These are phyloP conservation scores for Globisporangium emineosum DNA, from an alignment of 352 stramenopile genomes.

Conservation along the genomic window DNA sequence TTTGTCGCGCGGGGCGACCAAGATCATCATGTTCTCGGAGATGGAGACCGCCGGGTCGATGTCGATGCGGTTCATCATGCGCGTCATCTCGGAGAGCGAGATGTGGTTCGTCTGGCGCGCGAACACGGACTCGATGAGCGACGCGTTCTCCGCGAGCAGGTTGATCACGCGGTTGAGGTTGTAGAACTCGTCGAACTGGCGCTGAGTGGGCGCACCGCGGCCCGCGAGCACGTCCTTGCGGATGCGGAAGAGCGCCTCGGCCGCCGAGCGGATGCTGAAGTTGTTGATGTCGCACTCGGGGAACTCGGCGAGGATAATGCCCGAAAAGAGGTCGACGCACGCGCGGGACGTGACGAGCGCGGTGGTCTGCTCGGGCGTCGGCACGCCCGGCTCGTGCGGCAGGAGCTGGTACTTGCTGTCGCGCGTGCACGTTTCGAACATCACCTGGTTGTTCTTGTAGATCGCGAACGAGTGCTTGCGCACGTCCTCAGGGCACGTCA, in stretches of 20 bases:
- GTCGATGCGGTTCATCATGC: slow-evolving; percentile 29
- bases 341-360: slow-evolving; percentile 8
- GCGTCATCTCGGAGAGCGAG: slow-evolving; percentile 27
- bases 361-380: slow-evolving; percentile 12
- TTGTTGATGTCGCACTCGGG: slow-evolving; percentile 17
- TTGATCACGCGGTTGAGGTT: slow-evolving; percentile 31
- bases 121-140: slow-evolving; percentile 25
- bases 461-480: slow-evolving; percentile 37
- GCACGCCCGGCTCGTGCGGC: slow-evolving; percentile 3
- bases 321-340: slow-evolving; percentile 14
- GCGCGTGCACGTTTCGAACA: slow-evolving; percentile 27
- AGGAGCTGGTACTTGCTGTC: slow-evolving; percentile 11
- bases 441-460: slow-evolving; percentile 38
- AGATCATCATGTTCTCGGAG: slow-evolving; percentile 20
- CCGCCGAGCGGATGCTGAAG: slow-evolving; percentile 19
- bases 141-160: slow-evolving; percentile 24
- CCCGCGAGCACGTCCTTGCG: slow-evolving; percentile 23
- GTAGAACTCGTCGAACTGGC: slow-evolving; percentile 30
- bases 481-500: slow-evolving; percentile 17
- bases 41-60: slow-evolving; percentile 18
- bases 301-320: slow-evolving; percentile 14
- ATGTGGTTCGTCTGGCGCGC: slow-evolving; percentile 14
- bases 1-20: background rate
- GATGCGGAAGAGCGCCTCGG: slow-evolving; percentile 26
- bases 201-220: slow-evolving; percentile 15